Conservation (phyloP, 2,329 filamentous ascomycete species). For the Hymenoscyphus albidus region DNA sequence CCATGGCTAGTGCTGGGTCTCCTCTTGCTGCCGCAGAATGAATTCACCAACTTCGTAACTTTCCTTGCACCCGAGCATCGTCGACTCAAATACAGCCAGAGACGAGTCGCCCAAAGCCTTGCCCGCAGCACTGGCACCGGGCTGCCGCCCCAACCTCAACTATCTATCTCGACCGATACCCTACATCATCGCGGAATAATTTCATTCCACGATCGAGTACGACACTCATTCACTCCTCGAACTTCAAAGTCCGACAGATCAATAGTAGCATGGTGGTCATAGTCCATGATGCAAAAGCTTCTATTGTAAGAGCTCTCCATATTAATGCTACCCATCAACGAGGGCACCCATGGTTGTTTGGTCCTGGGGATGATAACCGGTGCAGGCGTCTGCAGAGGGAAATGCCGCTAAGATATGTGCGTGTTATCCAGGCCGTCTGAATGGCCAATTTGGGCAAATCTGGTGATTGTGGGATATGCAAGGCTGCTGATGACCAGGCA, state of each 20-base stretch:
- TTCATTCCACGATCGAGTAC: not conserved
- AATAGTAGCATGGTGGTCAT: not conserved
- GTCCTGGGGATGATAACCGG: not conserved
- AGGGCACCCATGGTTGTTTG: not conserved
- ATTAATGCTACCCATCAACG: not conserved
- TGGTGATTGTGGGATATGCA: conserved; percentile 5
- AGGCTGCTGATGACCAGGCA: conserved; percentile 12
- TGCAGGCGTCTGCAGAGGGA: not conserved
- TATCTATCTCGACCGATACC: not conserved
- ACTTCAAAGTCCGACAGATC: not conserved
- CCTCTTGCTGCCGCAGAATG: not conserved
- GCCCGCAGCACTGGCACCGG: not conserved
- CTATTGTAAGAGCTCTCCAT: not conserved
- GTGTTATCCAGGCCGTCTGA: not conserved
- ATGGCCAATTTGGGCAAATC: not conserved
- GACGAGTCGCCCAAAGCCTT: not conserved
- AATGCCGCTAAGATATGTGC: not conserved
- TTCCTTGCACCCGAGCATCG: not conserved
- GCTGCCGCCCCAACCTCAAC: not conserved
- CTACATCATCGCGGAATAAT: not conserved
- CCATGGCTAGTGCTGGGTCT: not conserved
- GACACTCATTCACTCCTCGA: not conserved
- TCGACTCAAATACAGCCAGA: not conserved
- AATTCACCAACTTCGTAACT: not conserved
- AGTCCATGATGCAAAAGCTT: not conserved